phyloP scores from a whole-genome alignment of 73 alveolate species.

The Symbiodinium natans region DNA sequence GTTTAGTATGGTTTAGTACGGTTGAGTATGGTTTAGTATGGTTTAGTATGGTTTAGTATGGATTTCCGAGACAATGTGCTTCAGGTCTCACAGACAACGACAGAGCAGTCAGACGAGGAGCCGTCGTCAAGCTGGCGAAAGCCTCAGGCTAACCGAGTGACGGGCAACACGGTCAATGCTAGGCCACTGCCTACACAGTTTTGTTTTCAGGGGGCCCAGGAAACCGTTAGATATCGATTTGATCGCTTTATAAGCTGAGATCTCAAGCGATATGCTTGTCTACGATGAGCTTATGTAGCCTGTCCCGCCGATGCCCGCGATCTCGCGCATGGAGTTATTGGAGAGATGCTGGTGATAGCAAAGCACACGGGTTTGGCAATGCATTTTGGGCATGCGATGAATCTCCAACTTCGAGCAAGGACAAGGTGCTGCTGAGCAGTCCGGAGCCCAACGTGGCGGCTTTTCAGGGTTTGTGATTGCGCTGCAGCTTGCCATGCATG shows the following conservation, averaged over 20 bases:
- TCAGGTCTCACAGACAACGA: conserved; percentile 64
- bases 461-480: background rate
- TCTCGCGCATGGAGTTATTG: too few species aligned
- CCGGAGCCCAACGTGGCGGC: background rate
- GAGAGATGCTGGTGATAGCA: too few species aligned
- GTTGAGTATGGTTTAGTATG: background rate
- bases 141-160: background rate
- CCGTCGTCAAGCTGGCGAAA: conserved; percentile 24
- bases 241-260: too few species aligned
- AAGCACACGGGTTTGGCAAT: too few species aligned
- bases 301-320: too few species aligned
- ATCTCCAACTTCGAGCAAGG: background rate
- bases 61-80: background rate
- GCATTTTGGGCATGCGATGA: too few species aligned
- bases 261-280: too few species aligned
- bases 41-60: background rate
- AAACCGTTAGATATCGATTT: too few species aligned
- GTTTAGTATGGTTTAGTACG: background rate
- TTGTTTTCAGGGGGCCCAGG: too few species aligned
- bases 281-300: too few species aligned
- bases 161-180: too few species aligned
- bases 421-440: conserved; percentile 13
- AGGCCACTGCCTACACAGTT: too few species aligned
- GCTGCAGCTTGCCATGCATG: background rate
- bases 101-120: conserved; percentile 83